Conservation (phyloP, 139 green algal species). For the Asterochloris erici region DNA sequence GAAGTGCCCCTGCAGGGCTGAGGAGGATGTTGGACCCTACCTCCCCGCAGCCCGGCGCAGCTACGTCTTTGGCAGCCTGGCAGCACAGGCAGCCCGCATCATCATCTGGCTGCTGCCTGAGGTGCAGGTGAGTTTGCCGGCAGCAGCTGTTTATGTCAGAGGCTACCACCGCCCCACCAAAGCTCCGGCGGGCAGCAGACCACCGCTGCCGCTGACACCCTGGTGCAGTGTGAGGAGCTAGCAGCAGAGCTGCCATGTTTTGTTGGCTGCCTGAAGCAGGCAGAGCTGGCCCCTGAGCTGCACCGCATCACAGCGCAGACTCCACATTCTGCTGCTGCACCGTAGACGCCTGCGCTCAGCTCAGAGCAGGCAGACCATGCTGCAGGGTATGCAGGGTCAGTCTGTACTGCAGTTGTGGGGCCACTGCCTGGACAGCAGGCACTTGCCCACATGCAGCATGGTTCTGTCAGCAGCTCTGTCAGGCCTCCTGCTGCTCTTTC, state of each 20-base stretch:
- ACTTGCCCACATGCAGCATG: not conserved
- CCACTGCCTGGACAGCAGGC: not conserved
- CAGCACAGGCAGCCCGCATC: constrained; percentile 37
- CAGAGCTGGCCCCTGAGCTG: too few relatives aligned
- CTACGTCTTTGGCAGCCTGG: constrained; percentile 59
- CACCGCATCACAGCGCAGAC: too few relatives aligned
- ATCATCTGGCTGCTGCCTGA: constrained; percentile 58
- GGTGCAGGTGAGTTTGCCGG: constrained; percentile 4
- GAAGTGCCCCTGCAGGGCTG: constrained; percentile 18
- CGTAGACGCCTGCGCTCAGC: not conserved
- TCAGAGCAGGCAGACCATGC: not conserved
- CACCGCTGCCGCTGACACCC: not conserved
- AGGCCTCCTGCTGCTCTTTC: not conserved
- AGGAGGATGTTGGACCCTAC: constrained; percentile 50
- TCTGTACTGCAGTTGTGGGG: not conserved
- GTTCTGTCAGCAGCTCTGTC: not conserved
- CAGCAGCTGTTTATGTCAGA: too few relatives aligned
- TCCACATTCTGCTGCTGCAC: too few relatives aligned
- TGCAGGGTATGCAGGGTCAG: not conserved
- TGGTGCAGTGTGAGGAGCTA: not conserved
- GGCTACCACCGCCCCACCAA: too few relatives aligned
- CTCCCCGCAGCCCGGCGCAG: constrained; percentile 33
- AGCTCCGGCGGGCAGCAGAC: not conserved
- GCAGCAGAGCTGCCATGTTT: not conserved
- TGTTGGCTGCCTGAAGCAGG: not conserved